Conservation (phyloP, 257 asterid genomes). For the Marsdenia floribunda region DNA sequence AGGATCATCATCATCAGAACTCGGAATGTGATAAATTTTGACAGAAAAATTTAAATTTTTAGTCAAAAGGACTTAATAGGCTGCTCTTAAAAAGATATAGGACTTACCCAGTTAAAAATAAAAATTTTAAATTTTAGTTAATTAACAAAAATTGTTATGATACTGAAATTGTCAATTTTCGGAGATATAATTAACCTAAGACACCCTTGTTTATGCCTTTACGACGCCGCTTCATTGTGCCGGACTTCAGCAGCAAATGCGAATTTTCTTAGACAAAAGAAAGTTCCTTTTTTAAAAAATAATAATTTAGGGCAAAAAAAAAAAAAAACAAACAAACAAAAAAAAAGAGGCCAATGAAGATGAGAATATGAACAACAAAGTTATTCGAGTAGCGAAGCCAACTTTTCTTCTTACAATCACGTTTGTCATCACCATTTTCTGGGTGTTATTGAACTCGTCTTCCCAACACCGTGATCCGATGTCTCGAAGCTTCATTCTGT, state of each 20-base stretch:
- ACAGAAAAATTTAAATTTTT: too few relatives aligned
- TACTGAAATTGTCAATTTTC: too few relatives aligned
- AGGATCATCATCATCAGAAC: too few relatives aligned
- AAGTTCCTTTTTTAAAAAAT: too few relatives aligned
- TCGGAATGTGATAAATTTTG: too few relatives aligned
- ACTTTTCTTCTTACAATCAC: slow-evolving; percentile 40
- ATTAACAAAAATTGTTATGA: too few relatives aligned
- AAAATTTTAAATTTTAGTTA: too few relatives aligned
- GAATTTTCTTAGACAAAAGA: background rate
- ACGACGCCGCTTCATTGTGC: background rate
- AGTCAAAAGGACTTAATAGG: too few relatives aligned
- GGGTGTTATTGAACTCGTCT: slow-evolving; percentile 30
- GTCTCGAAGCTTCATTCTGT: slow-evolving; percentile 73
- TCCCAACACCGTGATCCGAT: slow-evolving; percentile 21
- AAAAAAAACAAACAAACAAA: background rate
- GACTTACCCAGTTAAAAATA: too few relatives aligned
- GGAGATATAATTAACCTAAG: too few relatives aligned
- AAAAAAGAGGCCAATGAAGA: slow-evolving; percentile 3
- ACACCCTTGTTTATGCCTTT: background rate
- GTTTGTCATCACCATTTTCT: slow-evolving; percentile 44
- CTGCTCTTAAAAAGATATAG: too few relatives aligned
- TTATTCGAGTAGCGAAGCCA: slow-evolving; percentile 34
- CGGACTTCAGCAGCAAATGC: background rate
- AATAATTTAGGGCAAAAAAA: background rate
- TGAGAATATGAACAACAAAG: slow-evolving; percentile 35